Base-by-base conservation (phyloP, 2,329 filamentous ascomycete species). In the Mycosphaerella arachidis region DNA sequence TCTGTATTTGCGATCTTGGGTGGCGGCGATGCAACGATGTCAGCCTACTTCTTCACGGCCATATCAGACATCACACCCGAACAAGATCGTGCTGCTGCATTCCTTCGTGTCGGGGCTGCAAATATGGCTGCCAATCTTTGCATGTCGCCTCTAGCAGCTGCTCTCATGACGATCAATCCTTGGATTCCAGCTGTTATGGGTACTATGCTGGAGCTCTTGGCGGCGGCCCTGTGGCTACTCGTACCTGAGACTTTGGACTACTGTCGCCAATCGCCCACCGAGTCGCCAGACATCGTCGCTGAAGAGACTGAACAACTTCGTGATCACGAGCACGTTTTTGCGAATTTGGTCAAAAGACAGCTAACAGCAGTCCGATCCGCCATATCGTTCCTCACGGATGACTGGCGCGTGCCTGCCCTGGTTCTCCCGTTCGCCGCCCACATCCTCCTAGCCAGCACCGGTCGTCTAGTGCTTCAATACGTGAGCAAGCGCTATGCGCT, bases 401-500 rank as follows among this genome's bases (percentile, higher is more conserved):
- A 75, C 58, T 66, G 61, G 53, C 69, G 73, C 16, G 58, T 76
- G n/a, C 53, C 68, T n/a, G 58, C 67, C 1, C 64, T 75, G 8
- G 63, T 72, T 46, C 29, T 67, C 18, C 60, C 69, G 12, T 75
- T 72, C 63, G 30, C 63, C 18, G 33, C 67, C 27, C 71, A 73
- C 56, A 63, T 68, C 24, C 65, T 73, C 48, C 50, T 73, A 46
- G 63, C 54, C 24, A 55, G 48, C 24, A 55, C 59, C 29, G 43
- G 45, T 7, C 73, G 75, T 4, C 60, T 81, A 24, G 60, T 83
- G 6, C 65, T 84, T 2, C 84, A 85, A 66, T 84, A 84, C 65
- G 75, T 81, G 56, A 80, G 78, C 0, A 80, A 78, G 52, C 76
- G 81, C 6, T 85, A 82, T 67, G 55, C 71, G 31, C 80, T 82